Evolutionary conservation across 139 green algal genomes (phyloP).

Genomic region (Eudorina sp.): DNA sequence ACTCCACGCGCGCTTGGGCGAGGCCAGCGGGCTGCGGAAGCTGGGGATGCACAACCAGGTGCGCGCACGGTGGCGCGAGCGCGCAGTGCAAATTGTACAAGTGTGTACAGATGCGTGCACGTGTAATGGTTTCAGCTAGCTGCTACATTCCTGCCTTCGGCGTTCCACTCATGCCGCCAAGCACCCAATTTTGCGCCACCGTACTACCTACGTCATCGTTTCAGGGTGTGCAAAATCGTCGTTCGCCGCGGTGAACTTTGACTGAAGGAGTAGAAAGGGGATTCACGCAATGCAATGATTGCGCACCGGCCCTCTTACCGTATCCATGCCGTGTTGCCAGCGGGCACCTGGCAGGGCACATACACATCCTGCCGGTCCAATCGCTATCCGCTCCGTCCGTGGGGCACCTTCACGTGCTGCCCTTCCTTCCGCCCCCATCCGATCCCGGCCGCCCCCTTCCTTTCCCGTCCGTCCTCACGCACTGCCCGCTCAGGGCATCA

Average conservation of each 20-base stretch:
- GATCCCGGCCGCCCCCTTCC: neutral
- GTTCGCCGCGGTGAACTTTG: too few species aligned
- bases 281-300: too few species aligned
- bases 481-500: slow-evolving; percentile 31
- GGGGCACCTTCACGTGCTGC: too few species aligned
- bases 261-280: too few species aligned
- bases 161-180: neutral
- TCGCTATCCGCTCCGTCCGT: too few species aligned
- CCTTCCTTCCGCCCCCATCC: neutral
- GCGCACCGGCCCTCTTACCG: neutral
- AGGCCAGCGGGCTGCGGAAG: neutral
- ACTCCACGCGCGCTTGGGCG: slow-evolving; percentile 21
- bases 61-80: too few species aligned
- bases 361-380: neutral
- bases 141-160: neutral
- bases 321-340: neutral
- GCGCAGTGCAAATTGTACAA: too few species aligned
- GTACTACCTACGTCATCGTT: neutral
- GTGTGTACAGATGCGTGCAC: too few species aligned
- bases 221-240: too few species aligned
- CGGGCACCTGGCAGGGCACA: neutral
- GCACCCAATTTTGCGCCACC: neutral
- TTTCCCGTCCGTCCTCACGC: neutral
- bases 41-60: slow-evolving; percentile 14
- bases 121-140: too few species aligned